Evolutionary conservation across 257 asterid genomes (phyloP).

Genomic region (Buddleja alternifolia): DNA sequence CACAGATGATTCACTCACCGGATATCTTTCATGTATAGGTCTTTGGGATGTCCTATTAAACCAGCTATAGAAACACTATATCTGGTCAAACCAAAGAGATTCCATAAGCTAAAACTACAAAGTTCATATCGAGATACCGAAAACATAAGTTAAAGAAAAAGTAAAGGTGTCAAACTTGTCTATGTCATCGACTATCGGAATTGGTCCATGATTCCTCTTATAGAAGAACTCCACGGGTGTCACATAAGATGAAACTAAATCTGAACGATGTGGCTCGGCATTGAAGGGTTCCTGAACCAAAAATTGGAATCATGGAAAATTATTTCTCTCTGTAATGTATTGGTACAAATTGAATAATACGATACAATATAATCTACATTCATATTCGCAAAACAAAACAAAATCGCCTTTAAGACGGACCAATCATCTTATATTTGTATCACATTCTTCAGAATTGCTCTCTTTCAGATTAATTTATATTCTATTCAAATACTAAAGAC

Average conservation of each 20-base stretch:
- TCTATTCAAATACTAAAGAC: neutral
- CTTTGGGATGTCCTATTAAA: conserved; percentile 46
- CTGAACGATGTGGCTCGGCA: conserved; percentile 85
- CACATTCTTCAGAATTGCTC: neutral
- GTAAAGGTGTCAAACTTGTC: conserved; percentile 53
- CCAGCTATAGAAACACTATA: conserved; percentile 70
- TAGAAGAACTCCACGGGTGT: conserved; percentile 88
- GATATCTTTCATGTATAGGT: conserved; percentile 79
- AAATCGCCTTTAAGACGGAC: neutral
- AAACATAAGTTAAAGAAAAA: conserved; percentile 4
- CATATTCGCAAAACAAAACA: neutral
- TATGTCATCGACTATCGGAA: conserved; percentile 77
- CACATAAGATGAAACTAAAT: conserved; percentile 70
- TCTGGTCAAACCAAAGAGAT: conserved; percentile 48
- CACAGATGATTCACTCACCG: conserved; percentile 53
- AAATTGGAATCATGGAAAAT: neutral
- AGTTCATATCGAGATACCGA: neutral
- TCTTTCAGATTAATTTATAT: neutral
- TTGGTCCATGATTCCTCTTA: conserved; percentile 98
- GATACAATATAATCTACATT: neutral
- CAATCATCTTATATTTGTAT: neutral
- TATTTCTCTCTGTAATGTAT: neutral
- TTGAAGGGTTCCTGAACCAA: conserved; percentile 83
- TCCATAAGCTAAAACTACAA: conserved; percentile 22
- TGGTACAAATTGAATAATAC: neutral